Evolutionary conservation across 1,284 basidiomycete species (phyloP).

Genomic region (Trametes sp.): DNA sequence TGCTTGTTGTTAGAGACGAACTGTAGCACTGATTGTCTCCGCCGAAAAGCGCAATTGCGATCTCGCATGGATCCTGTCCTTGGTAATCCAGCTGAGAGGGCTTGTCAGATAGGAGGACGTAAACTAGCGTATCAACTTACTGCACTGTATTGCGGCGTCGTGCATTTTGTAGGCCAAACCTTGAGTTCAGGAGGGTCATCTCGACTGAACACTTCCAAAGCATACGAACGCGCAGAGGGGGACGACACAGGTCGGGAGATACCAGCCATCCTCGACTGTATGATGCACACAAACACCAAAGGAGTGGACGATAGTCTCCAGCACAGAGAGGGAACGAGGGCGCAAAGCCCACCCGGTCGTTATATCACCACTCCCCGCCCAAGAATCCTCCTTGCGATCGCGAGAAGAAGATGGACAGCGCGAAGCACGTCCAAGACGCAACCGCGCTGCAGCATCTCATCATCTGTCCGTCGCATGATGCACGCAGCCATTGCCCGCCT

Average conservation of each 20-base stretch:
- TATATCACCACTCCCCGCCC: not conserved
- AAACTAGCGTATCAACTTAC: not conserved
- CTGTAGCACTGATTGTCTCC: not conserved
- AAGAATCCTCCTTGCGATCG: not conserved
- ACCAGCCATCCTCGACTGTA: not conserved
- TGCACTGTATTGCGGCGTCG: not conserved
- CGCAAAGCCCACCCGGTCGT: not conserved
- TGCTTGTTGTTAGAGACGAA: not conserved
- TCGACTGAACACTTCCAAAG: no score
- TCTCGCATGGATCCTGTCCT: not conserved
- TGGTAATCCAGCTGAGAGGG: not conserved
- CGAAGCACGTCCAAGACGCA: not conserved
- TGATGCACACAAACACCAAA: not conserved
- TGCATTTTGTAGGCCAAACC: not conserved
- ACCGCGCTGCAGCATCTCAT: not conserved
- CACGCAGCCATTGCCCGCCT: not conserved
- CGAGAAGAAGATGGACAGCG: not conserved
- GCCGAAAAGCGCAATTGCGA: not conserved
- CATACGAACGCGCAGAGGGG: not conserved
- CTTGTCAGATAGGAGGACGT: not conserved
- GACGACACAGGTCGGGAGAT: no score
- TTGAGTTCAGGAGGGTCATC: no score
- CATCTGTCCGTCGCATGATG: slow-evolving; percentile 7
- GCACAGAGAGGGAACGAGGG: not conserved
- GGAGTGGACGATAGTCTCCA: not conserved